phyloP scores from a whole-genome alignment of 2,329 filamentous ascomycete genomes.

The Magnaporthiopsis poae region DNA sequence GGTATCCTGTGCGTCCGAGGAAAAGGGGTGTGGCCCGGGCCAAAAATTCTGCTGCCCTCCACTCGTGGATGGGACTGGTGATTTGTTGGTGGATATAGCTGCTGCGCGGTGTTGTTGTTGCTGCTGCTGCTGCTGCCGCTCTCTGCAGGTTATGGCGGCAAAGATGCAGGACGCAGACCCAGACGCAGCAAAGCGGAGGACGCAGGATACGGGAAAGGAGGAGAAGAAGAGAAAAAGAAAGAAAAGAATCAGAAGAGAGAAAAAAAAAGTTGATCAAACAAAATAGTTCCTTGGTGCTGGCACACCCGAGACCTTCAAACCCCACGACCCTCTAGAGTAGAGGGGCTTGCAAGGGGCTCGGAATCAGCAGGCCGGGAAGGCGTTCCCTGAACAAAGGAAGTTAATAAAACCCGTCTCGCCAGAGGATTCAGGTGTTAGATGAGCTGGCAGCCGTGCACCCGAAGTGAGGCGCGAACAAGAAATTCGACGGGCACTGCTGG shows the following conservation, averaged over 20 bases:
- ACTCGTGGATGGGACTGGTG: background rate
- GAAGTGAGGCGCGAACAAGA: background rate
- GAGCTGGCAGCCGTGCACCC: background rate
- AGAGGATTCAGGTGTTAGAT: background rate
- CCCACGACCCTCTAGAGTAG: background rate
- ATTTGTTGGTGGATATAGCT: background rate
- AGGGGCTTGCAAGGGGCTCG: background rate
- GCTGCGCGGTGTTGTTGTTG: background rate
- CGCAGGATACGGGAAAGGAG: background rate
- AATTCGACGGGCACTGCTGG: background rate
- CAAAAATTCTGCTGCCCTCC: background rate
- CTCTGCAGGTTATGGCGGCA: background rate
- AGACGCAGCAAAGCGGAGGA: background rate
- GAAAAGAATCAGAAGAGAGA: background rate
- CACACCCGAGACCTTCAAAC: background rate
- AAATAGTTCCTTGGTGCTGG: background rate
- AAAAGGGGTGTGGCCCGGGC: background rate
- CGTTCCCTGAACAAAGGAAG: background rate
- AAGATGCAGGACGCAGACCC: background rate
- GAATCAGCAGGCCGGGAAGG: background rate
- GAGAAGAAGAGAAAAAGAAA: background rate
- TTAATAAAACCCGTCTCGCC: conserved; percentile 1
- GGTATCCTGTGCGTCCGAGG: background rate
- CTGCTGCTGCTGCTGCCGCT: background rate
- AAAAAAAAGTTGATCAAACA: background rate